Conservation (phyloP, 768 basidiomycete species). For the Tubosaeta sp. region DNA sequence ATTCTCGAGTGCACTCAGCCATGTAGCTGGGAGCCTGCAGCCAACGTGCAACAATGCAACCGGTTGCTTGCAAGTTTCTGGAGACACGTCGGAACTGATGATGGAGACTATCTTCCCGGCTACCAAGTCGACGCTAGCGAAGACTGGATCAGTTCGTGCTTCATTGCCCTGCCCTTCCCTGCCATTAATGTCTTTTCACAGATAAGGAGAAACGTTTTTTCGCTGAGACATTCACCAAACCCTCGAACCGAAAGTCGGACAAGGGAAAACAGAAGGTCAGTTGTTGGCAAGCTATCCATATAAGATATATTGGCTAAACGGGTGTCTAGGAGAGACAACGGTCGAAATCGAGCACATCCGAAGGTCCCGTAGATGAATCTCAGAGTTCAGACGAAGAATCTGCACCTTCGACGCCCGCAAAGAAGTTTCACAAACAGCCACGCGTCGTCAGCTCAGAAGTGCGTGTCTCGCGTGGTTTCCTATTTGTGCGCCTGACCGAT, state of each 20-base stretch:
- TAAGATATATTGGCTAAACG: neutral
- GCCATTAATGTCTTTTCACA: conserved; percentile 12
- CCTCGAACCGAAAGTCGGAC: conserved; percentile 11
- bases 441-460: conserved; percentile 13
- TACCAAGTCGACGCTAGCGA: conserved; percentile 39
- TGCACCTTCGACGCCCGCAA: neutral
- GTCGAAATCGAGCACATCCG: conserved; percentile 10
- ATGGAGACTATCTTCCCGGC: conserved; percentile 50
- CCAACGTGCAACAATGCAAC: conserved; percentile 53
- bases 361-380: conserved; percentile 7
- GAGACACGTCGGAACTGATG: conserved; percentile 53
- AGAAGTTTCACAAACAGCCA: conserved; percentile 6
- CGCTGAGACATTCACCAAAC: conserved; percentile 23
- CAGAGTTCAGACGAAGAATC: conserved; percentile 7
- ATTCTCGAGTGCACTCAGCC: neutral
- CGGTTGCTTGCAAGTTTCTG: conserved; percentile 63
- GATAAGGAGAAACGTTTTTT: conserved; percentile 40
- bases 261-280: conserved; percentile 15
- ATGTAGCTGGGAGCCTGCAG: conserved; percentile 65
- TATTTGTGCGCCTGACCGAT: neutral
- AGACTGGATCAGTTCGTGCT: conserved; percentile 55
- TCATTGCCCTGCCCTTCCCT: neutral
- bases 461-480: neutral
- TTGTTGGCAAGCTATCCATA: conserved; percentile 4
- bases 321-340: conserved; percentile 15